phyloP scores from a whole-genome alignment of 805 yeast species.

The Candida oleophila region DNA sequence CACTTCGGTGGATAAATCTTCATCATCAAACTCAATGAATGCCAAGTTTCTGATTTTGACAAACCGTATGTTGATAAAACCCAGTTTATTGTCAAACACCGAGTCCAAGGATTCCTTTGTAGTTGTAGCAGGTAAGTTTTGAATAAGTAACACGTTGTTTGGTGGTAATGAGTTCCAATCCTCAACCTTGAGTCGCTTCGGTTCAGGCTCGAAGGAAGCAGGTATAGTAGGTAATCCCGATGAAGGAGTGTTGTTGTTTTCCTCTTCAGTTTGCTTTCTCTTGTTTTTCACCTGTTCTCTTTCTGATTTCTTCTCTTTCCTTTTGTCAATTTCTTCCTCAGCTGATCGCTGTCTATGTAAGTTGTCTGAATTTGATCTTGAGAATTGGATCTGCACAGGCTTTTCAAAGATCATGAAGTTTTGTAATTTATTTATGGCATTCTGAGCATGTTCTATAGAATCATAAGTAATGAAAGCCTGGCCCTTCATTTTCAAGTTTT shows the following conservation, averaged over 20 bases:
- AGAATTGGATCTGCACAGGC: slow-evolving; percentile 45
- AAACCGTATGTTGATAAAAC: slow-evolving; percentile 65
- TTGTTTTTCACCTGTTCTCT: slow-evolving; percentile 6
- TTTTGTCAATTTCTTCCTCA: slow-evolving; percentile 17
- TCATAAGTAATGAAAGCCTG: slow-evolving; percentile 76
- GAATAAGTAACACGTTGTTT: slow-evolving; percentile 65
- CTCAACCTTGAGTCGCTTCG: slow-evolving; percentile 16
- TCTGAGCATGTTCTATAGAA: slow-evolving; percentile 37
- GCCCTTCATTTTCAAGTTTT: slow-evolving; percentile 67
- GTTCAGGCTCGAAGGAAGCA: slow-evolving; percentile 6
- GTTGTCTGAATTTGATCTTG: slow-evolving; percentile 46
- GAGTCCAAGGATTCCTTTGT: slow-evolving; percentile 6
- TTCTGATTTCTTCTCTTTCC: slow-evolving; percentile 10
- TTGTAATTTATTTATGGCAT: slow-evolving; percentile 45
- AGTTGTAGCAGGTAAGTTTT: slow-evolving; percentile 47
- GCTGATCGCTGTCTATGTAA: slow-evolving; percentile 10
- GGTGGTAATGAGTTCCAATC: slow-evolving; percentile 53
- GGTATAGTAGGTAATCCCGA: background rate
- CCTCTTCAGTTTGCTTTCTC: slow-evolving; percentile 14
- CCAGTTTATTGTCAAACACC: slow-evolving; percentile 51
- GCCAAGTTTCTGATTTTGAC: slow-evolving; percentile 71
- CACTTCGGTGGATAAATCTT: slow-evolving; percentile 45
- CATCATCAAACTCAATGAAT: slow-evolving; percentile 73
- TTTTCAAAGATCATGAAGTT: slow-evolving; percentile 45
- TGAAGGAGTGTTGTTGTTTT: slow-evolving; percentile 7